These are phyloP conservation scores for Pythium monospermum DNA, from an alignment of 352 stramenopile species.

Conservation along the genomic window DNA sequence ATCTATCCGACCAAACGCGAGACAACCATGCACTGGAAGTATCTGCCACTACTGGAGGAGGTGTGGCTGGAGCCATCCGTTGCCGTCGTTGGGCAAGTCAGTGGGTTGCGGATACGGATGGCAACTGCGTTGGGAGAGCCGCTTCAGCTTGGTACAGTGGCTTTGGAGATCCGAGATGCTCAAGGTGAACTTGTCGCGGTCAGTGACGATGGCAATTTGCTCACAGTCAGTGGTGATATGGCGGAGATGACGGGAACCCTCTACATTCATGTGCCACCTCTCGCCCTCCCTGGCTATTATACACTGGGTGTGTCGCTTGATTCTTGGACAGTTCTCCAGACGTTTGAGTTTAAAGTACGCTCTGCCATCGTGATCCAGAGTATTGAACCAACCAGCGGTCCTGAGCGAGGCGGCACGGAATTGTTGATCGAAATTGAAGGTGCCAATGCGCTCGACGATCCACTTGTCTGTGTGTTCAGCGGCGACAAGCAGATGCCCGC, in stretches of 20 bases:
- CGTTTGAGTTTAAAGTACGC: not conserved
- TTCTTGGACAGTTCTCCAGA: not conserved
- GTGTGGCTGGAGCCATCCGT: not conserved
- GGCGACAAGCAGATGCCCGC: not conserved
- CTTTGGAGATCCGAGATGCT: too few relatives aligned
- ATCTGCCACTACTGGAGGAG: not conserved
- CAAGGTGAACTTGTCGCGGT: too few relatives aligned
- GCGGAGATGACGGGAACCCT: too few relatives aligned
- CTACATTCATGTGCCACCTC: not conserved
- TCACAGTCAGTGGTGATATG: too few relatives aligned
- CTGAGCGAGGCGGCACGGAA: not conserved
- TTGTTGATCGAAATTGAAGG: slow-evolving; percentile 2
- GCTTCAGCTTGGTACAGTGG: not conserved
- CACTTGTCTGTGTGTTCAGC: slow-evolving; percentile 15
- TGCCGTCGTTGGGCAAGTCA: not conserved
- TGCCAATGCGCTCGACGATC: slow-evolving; percentile 14
- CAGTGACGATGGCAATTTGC: too few relatives aligned
- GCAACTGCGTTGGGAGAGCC: not conserved
- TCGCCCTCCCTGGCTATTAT: not conserved
- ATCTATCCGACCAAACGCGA: not conserved
- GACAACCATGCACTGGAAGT: not conserved
- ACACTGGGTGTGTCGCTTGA: not conserved
- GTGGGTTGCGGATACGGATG: not conserved
- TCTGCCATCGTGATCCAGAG: not conserved
- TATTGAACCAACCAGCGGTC: not conserved